These are phyloP conservation scores for Solanum hybrid DNA, from an alignment of 305 asterid genomes.

Conservation along the genomic window DNA sequence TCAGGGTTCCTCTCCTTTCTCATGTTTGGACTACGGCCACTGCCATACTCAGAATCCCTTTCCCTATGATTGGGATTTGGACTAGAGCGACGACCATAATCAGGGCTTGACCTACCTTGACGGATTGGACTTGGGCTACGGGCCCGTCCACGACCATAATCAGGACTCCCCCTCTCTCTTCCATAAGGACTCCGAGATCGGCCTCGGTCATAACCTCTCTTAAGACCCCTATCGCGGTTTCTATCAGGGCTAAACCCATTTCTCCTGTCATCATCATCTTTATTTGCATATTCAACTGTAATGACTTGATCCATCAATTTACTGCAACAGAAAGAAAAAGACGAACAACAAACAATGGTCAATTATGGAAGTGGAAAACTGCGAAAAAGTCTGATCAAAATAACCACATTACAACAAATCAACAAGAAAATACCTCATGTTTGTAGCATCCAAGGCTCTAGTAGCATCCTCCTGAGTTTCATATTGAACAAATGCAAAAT, in stretches of 20 bases:
- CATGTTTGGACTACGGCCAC: conserved; percentile 32
- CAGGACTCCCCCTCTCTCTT: conserved; percentile 49
- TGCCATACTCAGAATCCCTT: conserved; percentile 26
- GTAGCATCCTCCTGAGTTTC: conserved; percentile 67
- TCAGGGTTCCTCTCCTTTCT: conserved; percentile 31
- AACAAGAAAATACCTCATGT: conserved; percentile 39
- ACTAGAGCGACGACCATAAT: conserved; percentile 29
- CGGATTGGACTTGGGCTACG: conserved; percentile 42
- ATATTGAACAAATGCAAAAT: conserved; percentile 68
- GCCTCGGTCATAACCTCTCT: conserved; percentile 37
- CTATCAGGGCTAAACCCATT: conserved; percentile 51
- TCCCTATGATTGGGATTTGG: conserved; percentile 25
- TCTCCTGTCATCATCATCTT: conserved; percentile 61
- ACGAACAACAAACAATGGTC: background rate
- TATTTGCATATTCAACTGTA: conserved; percentile 59
- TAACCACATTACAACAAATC: background rate
- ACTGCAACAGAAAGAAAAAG: conserved; percentile 28
- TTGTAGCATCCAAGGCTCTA: conserved; percentile 65
- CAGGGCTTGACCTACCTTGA: conserved; percentile 33
- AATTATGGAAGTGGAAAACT: background rate
- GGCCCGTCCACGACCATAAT: conserved; percentile 31
- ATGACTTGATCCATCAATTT: conserved; percentile 64
- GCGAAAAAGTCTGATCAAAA: background rate
- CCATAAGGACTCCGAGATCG: conserved; percentile 51
- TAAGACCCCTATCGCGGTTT: conserved; percentile 49